These are phyloP conservation scores for Linnemannia schmuckeri DNA, from an alignment of 192 early-diverging fungal species.

Conservation along the genomic window DNA sequence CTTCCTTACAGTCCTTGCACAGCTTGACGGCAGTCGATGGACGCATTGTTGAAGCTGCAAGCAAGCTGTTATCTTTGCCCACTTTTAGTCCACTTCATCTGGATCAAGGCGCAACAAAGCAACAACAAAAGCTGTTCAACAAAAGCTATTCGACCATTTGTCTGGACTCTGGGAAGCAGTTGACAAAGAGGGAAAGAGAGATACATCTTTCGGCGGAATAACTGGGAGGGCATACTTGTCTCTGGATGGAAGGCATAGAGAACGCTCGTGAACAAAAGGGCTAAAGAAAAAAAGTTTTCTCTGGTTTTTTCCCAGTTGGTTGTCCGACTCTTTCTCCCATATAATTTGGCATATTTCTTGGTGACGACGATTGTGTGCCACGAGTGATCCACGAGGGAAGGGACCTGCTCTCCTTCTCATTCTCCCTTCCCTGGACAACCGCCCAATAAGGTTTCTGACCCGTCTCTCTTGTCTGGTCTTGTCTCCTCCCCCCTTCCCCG, in stretches of 20 bases:
- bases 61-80: neutral
- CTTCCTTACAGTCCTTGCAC: neutral
- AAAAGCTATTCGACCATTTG: neutral
- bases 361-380: constrained; percentile 20
- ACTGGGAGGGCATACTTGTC: neutral
- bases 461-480: constrained; percentile 9
- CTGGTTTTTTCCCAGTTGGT: constrained; percentile 3
- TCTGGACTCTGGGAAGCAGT: neutral
- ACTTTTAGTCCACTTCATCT: neutral
- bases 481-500: neutral
- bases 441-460: constrained; percentile 4
- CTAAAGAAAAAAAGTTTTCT: constrained; percentile 10
- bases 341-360: constrained; percentile 2
- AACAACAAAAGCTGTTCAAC: neutral
- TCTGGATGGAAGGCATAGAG: neutral
- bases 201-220: neutral
- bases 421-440: neutral
- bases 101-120: neutral
- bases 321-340: neutral
- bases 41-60: neutral
- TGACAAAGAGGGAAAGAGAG: neutral
- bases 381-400: constrained; percentile 36
- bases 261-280: neutral
- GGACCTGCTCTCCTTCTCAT: neutral
- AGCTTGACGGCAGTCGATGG: neutral